Base-by-base conservation (phyloP, 345 rosid species). In the thale cress (Arabidopsis thaliana) region DNA sequence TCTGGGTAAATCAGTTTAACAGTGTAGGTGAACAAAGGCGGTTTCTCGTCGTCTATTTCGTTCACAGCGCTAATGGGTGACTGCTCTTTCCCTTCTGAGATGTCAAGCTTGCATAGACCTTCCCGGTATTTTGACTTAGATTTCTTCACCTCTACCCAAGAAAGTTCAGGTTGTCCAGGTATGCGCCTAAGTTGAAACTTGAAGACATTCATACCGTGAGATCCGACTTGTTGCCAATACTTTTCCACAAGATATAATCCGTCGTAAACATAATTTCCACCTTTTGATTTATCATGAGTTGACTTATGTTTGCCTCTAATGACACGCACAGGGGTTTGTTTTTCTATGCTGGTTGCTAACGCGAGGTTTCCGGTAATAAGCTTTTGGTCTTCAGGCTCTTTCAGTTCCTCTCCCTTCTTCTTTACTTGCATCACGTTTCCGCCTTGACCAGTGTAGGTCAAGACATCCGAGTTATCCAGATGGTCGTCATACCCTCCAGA, bases 371-470 rank as follows among this genome's bases (percentile, higher is more conserved):
- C 97, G 16, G 78, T 73, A 59, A 82, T 84, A 30, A 95, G 97
- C 79, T 88, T 85, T 76, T 95, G 99, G 70, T 95, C 97, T 80
- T 88, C 84, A 1, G 97, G 91, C 53, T 81, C 85, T 9, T 16
- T 69, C 12, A 10, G 24, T 55, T 76, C 49, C 8, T 37, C 1
- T n/a, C 61, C 75, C 6, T 7, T 63, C 79, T 80, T 87, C 52
- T 64, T 83, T 64, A 59, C 81, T 25, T 67, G 79, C 41, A 79
- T 78, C 65, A 87, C 67, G 59, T 88, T 88, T 48, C 98, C 98
- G 33, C 99, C 99, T 49, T 83, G 85, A 36, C 99, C 98, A 3
- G 88, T 92, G 79, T 92, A 95, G 62, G 30, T 83, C 82, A 95
- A 72, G 61, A 82, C 81, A 78, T 90, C 96, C 1, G 97, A 79